Evolutionary conservation across 2,329 filamentous ascomycete species (phyloP), one percentile per base, ranked within the genome.

Genomic region (Parastagonospora avenae): DNA sequence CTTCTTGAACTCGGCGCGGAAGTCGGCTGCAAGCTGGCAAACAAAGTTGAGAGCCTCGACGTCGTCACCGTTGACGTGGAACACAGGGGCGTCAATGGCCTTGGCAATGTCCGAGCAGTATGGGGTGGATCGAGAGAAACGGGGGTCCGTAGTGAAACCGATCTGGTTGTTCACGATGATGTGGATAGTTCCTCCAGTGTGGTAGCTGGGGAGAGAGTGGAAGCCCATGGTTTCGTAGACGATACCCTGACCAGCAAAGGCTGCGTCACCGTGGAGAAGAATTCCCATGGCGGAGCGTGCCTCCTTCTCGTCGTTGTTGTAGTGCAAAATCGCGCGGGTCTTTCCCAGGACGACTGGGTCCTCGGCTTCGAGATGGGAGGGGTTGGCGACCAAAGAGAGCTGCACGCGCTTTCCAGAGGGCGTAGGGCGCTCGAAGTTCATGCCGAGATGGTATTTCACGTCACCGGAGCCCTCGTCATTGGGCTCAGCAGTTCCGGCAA

Each of bases 41-140:
- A 97, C 92, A 68, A 95, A 97, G 84, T 97, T 99, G 72, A 99
- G 88, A 48, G 94, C 94, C 80, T 99, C 94, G 42, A 96, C 94
- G 77, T 99, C 94, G 68, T 99, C 94, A 62, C 91, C 94, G 71
- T 99, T 99, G 74, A 99, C 94, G 80, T 99, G 94, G 86, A 99
- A 99, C 51, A 99, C 91, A 39, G 94, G 94, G 2, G 94, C 94
- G 67, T 99, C 94, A 64, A 99, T 97, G 44, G 94, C 91, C 82
- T 99, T 99, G 77, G 94, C 94, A 69, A 99, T 97, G 75, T 99
- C 94, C 37, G 94, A 97, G 80, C 94, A 99, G 85, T 99, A 99
- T 38, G 94, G 90, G 42, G 94, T 99, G 15, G 94, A 99, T 66
- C 94, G 92, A 66, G 94, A 89, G 77, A 96, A 99, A 71, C 94